Evolutionary conservation across 257 asterid species (phyloP), one percentile per base, ranked within the genome.

Genomic region (Solanum ossicruentum): DNA sequence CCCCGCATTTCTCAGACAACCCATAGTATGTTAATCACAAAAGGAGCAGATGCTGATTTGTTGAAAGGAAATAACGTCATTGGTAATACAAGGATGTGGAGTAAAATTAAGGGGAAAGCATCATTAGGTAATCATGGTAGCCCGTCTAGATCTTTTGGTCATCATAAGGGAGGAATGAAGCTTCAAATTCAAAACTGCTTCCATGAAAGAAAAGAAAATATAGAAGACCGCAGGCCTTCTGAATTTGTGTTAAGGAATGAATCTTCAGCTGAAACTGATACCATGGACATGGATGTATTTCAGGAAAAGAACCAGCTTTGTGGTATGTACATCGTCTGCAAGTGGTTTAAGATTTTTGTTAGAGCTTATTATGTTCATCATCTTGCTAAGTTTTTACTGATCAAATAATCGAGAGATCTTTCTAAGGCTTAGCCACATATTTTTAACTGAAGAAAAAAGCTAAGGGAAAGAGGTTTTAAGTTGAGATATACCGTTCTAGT

Each of bases 211-310:
- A 89, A 84, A 86, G 87, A 84, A 85, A 84, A 84, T 67, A 18
- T 58, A 77, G 87, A 85, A 81, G 83, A 83, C 84, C 80, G 81
- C 51, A 81, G 85, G 70, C 85, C 70, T 72, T 82, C 86, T 41
- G 87, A 87, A 84, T 86, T 43, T 83, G 85, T 87, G 77, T 39
- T 82, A 69, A 90, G 75, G 86, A 90, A 91, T 83, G 98, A 93
- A 69, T 92, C 96, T n/a, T 93, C 95, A 12, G 96, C 97, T 84
- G 98, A 93, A 73, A 94, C 95, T 28, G 90, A 88, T 88, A 88
- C 91, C 84, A 84, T 92, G 93, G 93, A 90, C 70, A 87, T 91
- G 87, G 91, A 88, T 86, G 85, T 82, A 36, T 77, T 84, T 12
- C 90, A 84, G 77, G 91, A 87, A 84, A 93, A 86, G 85, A 85